Base-by-base conservation (phyloP, 805 yeast species). In the Saccharomycopsis oosterbeekiorum region DNA sequence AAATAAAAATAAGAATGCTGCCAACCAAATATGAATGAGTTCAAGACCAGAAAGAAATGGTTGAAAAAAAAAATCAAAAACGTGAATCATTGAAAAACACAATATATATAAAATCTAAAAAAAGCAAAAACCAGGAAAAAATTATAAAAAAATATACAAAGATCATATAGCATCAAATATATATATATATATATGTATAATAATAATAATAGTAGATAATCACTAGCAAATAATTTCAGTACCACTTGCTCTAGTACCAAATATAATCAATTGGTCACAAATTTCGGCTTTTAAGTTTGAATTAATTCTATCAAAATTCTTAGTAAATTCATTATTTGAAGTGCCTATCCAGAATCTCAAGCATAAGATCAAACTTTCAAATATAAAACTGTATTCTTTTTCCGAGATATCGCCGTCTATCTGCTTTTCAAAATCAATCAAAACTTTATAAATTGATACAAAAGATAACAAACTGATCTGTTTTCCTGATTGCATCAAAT, bases 271-370 rank as follows among this genome's bases (percentile, higher is more conserved):
- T 42, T 67, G 63, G 57, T 70, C 74, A 60, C 73, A 68, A 8
- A 70, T 68, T 55, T 70, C 71, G 54, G 70, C 66, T 62, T 68
- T 71, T 59, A 71, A 61, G 40, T 64, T 63, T 15, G 68, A 47
- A 1, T 68, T 68, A 36, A 65, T 67, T 26, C 65, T 68, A 42
- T 65, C 64, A 15, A 66, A 58, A 58, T 69, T 71, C 42, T 62
- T 65, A 29, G 68, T 69, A 21, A 65, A 65, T n/a, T 55, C 36
- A 47, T 15, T 26, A 41, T 67, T 66, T 29, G 59, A 55, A 12
- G 67, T 69, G 19, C 74, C 73, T 61, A 69, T 66, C 73, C 74
- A 71, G 47, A 67, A 57, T 65, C 74, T 67, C 50, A 70, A 59
- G 24, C 66, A 59, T 26, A 62, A 66, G 51, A 67, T 64, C 8